Conservation (phyloP, 2,329 filamentous ascomycete genomes). For the Chrysosporium keratinophilum region DNA sequence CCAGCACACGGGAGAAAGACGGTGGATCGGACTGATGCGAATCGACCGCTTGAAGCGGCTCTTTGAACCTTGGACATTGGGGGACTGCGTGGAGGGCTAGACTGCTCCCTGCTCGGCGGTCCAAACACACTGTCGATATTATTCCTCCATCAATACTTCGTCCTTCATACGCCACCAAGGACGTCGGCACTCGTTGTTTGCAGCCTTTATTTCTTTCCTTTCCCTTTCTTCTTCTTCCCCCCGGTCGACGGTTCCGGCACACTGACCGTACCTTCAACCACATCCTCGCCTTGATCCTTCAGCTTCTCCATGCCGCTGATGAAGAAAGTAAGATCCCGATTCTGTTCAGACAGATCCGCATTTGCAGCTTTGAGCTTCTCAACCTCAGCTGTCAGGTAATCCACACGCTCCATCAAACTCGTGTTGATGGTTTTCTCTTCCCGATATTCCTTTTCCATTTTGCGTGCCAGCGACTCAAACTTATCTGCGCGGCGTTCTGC, state of each 20-base stretch:
- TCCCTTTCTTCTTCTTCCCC: constrained; percentile 37
- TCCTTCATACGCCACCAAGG: background rate
- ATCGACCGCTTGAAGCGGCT: background rate
- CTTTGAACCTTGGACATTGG: background rate
- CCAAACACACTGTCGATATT: too few species aligned
- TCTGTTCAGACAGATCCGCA: constrained; percentile 69
- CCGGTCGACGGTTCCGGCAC: constrained; percentile 51
- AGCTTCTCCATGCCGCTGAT: constrained; percentile 76
- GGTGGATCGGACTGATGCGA: background rate
- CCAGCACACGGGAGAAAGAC: background rate
- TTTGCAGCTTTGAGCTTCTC: constrained; percentile 51
- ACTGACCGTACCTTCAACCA: constrained; percentile 61
- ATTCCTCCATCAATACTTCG: background rate
- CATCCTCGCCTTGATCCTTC: constrained; percentile 59
- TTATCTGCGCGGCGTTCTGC: constrained; percentile 59
- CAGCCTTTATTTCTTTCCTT: constrained; percentile 7
- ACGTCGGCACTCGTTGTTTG: background rate
- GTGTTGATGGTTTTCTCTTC: constrained; percentile 82
- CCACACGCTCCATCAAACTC: constrained; percentile 66
- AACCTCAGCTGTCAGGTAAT: constrained; percentile 53
- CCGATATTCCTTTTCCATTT: constrained; percentile 61
- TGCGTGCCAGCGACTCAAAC: constrained; percentile 64
- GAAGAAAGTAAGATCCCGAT: constrained; percentile 77
- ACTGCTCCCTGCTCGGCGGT: too few species aligned
- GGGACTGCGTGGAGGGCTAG: too few species aligned